phyloP scores from a whole-genome alignment of 2,329 filamentous ascomycete species.

The Exophiala mesophila region DNA sequence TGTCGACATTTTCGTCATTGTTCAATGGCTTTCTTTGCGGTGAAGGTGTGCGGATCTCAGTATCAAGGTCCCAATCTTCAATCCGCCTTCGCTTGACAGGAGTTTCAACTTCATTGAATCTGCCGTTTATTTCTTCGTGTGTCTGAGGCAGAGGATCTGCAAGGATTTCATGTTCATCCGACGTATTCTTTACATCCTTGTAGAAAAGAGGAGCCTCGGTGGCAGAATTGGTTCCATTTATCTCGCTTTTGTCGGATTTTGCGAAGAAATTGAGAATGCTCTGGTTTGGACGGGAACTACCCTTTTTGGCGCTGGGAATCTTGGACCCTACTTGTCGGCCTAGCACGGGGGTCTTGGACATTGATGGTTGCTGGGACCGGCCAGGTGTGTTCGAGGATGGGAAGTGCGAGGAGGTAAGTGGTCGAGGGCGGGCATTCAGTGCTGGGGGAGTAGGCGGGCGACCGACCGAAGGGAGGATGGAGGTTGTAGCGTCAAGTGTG shows the following conservation, averaged over 20 bases:
- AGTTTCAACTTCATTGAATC: slow-evolving; percentile 38
- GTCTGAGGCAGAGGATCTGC: background rate
- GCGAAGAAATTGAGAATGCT: slow-evolving; percentile 54
- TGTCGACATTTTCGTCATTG: too few relatives aligned
- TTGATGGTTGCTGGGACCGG: slow-evolving; percentile 3
- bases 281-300: slow-evolving; percentile 37
- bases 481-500: slow-evolving; percentile 1
- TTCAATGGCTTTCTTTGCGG: slow-evolving; percentile 7
- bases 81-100: slow-evolving; percentile 43
- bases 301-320: slow-evolving; percentile 17
- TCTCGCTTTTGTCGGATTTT: slow-evolving; percentile 37
- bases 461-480: slow-evolving; percentile 14
- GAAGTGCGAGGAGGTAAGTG: slow-evolving; percentile 10
- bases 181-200: slow-evolving; percentile 21
- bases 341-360: slow-evolving; percentile 16
- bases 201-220: slow-evolving; percentile 35
- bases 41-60: slow-evolving; percentile 19
- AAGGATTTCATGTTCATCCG: background rate
- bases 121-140: slow-evolving; percentile 19
- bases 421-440: background rate
- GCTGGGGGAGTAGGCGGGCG: slow-evolving; percentile 22
- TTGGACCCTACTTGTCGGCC: slow-evolving; percentile 18
- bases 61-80: slow-evolving; percentile 13
- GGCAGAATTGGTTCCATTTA: slow-evolving; percentile 24
- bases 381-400: slow-evolving; percentile 18